Evolutionary conservation across 495 filamentous ascomycete genomes (phyloP).

Genomic region (Daldinia decipiens): DNA sequence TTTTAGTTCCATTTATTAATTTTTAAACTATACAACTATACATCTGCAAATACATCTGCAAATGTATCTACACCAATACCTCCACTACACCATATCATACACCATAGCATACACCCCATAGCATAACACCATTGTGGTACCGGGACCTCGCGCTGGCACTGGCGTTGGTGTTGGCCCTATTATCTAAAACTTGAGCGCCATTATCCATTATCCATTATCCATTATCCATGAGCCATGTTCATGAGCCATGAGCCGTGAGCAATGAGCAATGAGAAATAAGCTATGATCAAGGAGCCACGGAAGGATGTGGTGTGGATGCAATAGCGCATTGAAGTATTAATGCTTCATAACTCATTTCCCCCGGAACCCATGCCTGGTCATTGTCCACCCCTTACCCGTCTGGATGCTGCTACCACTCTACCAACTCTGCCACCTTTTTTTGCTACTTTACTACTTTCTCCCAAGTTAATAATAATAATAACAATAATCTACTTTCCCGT

Average conservation of each 20-base stretch:
- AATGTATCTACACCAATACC: not conserved
- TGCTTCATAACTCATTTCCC: conserved; percentile 45
- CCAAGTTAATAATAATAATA: conserved; percentile 47
- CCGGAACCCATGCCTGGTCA: conserved; percentile 45
- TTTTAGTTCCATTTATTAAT: not conserved
- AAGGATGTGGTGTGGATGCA: conserved; percentile 48
- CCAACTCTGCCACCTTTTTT: not conserved
- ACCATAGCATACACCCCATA: not conserved
- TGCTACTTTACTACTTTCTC: conserved; percentile 19
- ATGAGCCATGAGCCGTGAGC: too few relatives aligned
- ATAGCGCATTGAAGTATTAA: conserved; percentile 45
- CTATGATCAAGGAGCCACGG: conserved; percentile 33
- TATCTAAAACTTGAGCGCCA: conserved; percentile 12
- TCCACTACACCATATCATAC: too few relatives aligned
- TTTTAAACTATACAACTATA: not conserved
- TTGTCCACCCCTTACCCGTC: conserved; percentile 37
- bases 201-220: conserved; percentile 25
- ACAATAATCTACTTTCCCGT: conserved; percentile 46
- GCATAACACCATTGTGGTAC: conserved; percentile 1
- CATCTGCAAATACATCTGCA: not conserved
- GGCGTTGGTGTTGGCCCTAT: conserved; percentile 2
- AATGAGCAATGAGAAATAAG: not conserved
- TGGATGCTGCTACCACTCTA: conserved; percentile 21
- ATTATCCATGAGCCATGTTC: conserved; percentile 16
- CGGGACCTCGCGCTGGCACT: not conserved